Base-by-base conservation (phyloP, 2,329 filamentous ascomycete genomes). In the Coniochaeta ligniaria region DNA sequence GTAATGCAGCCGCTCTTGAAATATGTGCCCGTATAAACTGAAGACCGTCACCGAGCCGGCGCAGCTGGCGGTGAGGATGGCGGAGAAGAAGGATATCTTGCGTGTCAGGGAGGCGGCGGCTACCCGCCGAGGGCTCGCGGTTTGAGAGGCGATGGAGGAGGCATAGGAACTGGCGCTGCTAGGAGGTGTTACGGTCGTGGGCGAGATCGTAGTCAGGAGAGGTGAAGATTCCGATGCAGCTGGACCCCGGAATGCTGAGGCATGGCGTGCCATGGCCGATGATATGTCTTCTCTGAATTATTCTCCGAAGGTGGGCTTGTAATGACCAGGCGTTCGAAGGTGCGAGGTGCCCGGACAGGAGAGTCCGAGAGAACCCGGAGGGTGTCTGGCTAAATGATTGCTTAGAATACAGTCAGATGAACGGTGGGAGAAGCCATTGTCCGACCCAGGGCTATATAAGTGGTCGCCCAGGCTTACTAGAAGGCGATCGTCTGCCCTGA, bases 21-120 rank as follows among this genome's bases (percentile, higher is more conserved):
- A 92, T 56, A 96, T 81, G 66, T 91, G 93, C 9, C 90, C 95
- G 73, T 98, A 99, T 35, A 99, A 85, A 38, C 92, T 96, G 78
- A 95, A 99, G 57, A 92, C 90, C 57, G 92, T 92, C 69, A 98
- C 91, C 69, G 91, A 96, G 63, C 94, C 95, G 33, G 92, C 94
- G 72, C 91, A 95, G 35, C 97, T 82, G 16, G 84, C 79, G 17
- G 80, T 79, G 17, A 85, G 64, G 33, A 86, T 79, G 31, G 85
- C 80, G 24, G 78, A 77, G 31, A 80, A 64, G 67, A 87, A 85
- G 60, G 84, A 80, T 54, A 82, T 60, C 65, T 74, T 64, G 61
- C 79, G 80, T 33, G 66, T 61, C 3, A 69, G 59, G 36, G 71
- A 67, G 60, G 72, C 75, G 58, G 65, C 67, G 28, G 47, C 47